Percentiles rank a stretch among this genome's conserved stretches.
phyloP scores from a whole-genome alignment of 768 basidiomycete genomes.

The Naematelia aurantialba region DNA sequence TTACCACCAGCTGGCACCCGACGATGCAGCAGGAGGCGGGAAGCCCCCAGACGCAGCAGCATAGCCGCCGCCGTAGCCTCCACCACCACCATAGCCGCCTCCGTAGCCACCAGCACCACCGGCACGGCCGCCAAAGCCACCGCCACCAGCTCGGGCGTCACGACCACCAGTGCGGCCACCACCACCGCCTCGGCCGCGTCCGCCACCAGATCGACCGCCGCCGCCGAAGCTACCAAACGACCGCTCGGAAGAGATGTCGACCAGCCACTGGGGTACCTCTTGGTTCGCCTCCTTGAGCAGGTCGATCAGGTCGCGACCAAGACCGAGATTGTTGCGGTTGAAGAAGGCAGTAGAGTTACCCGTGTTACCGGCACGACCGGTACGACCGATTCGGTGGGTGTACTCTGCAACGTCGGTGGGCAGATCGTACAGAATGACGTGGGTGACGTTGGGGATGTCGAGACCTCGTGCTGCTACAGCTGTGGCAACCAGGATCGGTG shows the following conservation, averaged over 20 bases:
- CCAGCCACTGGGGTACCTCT: conserved; percentile 86
- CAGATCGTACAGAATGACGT: conserved; percentile 96
- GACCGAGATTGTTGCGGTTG: conserved; percentile 80
- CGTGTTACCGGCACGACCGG: conserved; percentile 96
- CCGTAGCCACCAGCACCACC: conserved; percentile 52
- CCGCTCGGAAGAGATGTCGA: conserved; percentile 59
- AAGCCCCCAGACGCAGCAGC: conserved; percentile 45
- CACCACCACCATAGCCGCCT: conserved; percentile 54
- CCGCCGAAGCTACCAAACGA: conserved; percentile 49
- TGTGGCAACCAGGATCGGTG: conserved; percentile 94
- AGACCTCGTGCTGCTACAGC: conserved; percentile 98
- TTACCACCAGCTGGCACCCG: conserved; percentile 46
- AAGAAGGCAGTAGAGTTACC: conserved; percentile 90
- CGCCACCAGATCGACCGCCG: conserved; percentile 55
- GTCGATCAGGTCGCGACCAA: conserved; percentile 86
- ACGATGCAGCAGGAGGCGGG: conserved; percentile 32
- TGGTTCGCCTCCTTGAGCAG: conserved; percentile 58
- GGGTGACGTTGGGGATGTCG: conserved; percentile 98
- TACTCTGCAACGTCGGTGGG: conserved; percentile 99
- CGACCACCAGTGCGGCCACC: conserved; percentile 39
- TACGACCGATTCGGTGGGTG: conserved; percentile 96
- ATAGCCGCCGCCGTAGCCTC: conserved; percentile 51
- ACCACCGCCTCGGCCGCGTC: conserved; percentile 53
- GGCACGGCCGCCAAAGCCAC: conserved; percentile 47
- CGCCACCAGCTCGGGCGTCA: conserved; percentile 53